A percentile compares a stretch with the other conserved stretches of the same genome.
These are phyloP conservation scores for Globisporangium emineosum DNA, from an alignment of 352 stramenopile genomes.

Conservation along the genomic window DNA sequence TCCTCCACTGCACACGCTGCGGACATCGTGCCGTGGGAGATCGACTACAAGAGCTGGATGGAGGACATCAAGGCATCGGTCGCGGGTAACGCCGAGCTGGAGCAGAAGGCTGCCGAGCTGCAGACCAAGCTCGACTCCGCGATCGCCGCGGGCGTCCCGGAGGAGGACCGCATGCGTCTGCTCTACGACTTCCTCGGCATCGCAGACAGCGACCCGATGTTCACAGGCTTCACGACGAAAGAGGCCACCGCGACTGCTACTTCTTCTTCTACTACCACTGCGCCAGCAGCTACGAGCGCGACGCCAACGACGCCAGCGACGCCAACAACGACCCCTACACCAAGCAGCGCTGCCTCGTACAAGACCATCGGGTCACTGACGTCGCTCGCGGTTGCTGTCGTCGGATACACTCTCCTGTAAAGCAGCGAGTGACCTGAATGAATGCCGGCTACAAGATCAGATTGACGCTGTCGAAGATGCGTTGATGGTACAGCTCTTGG, in stretches of 20 bases:
- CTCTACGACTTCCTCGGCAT: conserved; percentile 13
- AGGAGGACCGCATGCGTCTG: conserved; percentile 16
- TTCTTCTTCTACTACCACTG: background rate
- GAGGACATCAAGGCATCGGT: conserved; percentile 11
- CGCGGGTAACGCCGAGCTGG: conserved; percentile 7
- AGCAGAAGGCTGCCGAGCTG: conserved; percentile 6
- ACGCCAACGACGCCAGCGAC: background rate
- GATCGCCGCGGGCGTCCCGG: conserved; percentile 5
- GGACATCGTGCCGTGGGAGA: background rate
- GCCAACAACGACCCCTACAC: background rate
- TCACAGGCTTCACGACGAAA: conserved; percentile 11
- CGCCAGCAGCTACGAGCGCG: background rate
- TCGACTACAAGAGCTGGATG: conserved; percentile 17
- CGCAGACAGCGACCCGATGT: conserved; percentile 10
- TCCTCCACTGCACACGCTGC: background rate
- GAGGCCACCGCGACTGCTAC: background rate
- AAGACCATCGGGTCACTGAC: background rate
- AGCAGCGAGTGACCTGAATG: background rate
- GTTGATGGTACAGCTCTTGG: background rate
- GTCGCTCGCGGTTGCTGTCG: background rate
- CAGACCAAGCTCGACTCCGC: conserved; percentile 10
- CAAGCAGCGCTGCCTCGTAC: conserved; percentile 1
- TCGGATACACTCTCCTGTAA: conserved; percentile 8
- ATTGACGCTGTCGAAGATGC: background rate
- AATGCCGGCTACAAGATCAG: background rate